phyloP scores from a whole-genome alignment of 2,329 filamentous ascomycete genomes.

The Talaromyces verruculosus region DNA sequence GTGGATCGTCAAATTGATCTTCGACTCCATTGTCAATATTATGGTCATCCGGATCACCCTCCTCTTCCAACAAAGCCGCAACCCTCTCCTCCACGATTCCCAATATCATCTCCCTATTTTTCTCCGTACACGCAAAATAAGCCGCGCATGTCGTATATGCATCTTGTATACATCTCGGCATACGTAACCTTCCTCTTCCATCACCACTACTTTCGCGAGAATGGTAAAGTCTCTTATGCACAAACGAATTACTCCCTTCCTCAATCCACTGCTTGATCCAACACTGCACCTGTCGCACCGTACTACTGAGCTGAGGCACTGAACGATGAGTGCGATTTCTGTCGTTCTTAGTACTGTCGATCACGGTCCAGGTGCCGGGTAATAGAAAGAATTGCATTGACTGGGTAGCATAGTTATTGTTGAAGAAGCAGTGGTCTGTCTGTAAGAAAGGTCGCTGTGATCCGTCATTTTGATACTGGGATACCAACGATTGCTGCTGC shows the following conservation, averaged over 20 bases:
- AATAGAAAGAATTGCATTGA: constrained; percentile 13
- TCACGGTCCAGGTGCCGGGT: constrained; percentile 12
- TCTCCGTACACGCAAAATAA: constrained; percentile 12
- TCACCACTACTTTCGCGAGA: not conserved
- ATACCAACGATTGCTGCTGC: not conserved
- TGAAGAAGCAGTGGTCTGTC: not conserved
- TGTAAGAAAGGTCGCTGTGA: not conserved
- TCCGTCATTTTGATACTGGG: not conserved
- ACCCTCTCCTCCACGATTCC: constrained; percentile 14
- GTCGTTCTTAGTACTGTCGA: not conserved
- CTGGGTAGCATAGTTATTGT: not conserved
- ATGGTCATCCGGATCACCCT: not conserved
- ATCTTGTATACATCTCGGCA: constrained; percentile 21
- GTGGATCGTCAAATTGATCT: not conserved
- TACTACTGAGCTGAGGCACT: constrained; percentile 2
- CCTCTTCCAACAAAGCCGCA: constrained; percentile 10
- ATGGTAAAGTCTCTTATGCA: constrained; percentile 14
- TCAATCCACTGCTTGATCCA: constrained; percentile 20
- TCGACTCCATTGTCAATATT: not conserved
- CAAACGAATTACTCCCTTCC: constrained; percentile 17
- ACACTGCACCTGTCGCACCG: constrained; percentile 6
- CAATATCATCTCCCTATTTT: constrained; percentile 8
- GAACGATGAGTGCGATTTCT: not conserved
- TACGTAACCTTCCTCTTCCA: not conserved
- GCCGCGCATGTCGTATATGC: constrained; percentile 14